Evolutionary conservation across 2,329 filamentous ascomycete genomes (phyloP).

Genomic region (Phyllosticta paracitricarpa): DNA sequence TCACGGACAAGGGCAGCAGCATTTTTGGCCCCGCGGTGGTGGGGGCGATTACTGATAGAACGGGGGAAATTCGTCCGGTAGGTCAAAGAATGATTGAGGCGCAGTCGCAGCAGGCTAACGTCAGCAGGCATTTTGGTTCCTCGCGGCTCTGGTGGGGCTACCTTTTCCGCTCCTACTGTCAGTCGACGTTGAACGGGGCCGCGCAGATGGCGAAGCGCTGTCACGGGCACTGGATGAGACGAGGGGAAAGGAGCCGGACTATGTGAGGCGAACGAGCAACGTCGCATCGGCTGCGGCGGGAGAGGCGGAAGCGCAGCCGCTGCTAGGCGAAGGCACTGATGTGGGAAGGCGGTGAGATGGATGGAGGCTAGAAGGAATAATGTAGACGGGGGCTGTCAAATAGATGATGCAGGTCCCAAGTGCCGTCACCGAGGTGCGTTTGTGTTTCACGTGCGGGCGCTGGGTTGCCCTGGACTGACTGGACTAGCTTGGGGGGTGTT

Average conservation of each 20-base stretch:
- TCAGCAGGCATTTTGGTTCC: constrained; percentile 70
- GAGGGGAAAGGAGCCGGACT: constrained; percentile 5
- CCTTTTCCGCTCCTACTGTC: constrained; percentile 77
- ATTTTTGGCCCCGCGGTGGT: constrained; percentile 93
- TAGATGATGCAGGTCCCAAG: constrained; percentile 10
- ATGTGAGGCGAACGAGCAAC: neutral
- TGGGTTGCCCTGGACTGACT: neutral
- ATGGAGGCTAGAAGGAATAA: neutral
- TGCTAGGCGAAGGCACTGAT: neutral
- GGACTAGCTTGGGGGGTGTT: neutral
- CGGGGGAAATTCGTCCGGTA: constrained; percentile 39
- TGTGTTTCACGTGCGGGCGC: constrained; percentile 2
- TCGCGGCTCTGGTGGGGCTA: constrained; percentile 72
- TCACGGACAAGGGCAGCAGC: constrained; percentile 92
- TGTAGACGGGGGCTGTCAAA: neutral
- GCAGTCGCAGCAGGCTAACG: constrained; percentile 3
- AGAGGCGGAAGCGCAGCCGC: constrained; percentile 1
- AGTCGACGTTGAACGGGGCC: constrained; percentile 63
- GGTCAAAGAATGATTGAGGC: constrained; percentile 11
- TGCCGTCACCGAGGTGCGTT: constrained; percentile 10
- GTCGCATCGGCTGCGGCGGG: constrained; percentile 1
- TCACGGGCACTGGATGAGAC: constrained; percentile 25
- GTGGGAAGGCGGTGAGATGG: neutral
- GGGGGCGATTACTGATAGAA: constrained; percentile 74
- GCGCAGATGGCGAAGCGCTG: constrained; percentile 31